phyloP scores from a whole-genome alignment of 108 stramenopile species.

The Fragilaria radians region DNA sequence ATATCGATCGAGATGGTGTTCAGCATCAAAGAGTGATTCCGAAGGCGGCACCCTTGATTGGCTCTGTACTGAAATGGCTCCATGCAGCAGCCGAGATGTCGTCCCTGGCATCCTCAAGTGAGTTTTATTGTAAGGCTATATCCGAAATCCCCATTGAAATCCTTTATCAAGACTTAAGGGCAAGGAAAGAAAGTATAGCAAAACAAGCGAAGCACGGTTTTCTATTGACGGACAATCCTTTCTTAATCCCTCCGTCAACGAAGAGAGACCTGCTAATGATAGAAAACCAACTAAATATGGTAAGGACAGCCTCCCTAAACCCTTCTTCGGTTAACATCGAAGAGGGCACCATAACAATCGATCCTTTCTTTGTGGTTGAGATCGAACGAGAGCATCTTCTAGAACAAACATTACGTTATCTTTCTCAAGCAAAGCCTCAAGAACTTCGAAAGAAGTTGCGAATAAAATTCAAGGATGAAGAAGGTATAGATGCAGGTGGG shows the following conservation, averaged over 20 bases:
- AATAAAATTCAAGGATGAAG: constrained; percentile 87
- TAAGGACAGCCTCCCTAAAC: constrained; percentile 35
- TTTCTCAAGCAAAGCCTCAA: constrained; percentile 42
- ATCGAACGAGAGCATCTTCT: constrained; percentile 65
- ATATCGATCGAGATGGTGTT: constrained; percentile 33
- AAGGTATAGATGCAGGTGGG: constrained; percentile 93
- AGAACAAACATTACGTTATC: constrained; percentile 53
- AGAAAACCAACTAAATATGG: constrained; percentile 59
- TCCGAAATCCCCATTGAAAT: constrained; percentile 41
- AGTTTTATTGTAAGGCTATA: constrained; percentile 58
- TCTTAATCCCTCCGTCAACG: constrained; percentile 47
- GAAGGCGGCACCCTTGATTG: constrained; percentile 48
- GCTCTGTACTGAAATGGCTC: constrained; percentile 59
- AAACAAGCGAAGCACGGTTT: constrained; percentile 44
- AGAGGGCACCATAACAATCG: constrained; percentile 30
- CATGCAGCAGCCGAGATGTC: constrained; percentile 40
- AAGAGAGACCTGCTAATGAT: constrained; percentile 65
- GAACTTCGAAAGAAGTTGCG: constrained; percentile 67
- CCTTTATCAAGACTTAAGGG: constrained; percentile 48
- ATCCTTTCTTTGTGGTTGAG: constrained; percentile 57
- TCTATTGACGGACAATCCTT: constrained; percentile 43
- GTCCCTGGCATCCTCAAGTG: constrained; percentile 34
- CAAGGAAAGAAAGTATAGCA: constrained; percentile 33
- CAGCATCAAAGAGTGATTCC: constrained; percentile 25
- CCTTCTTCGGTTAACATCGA: constrained; percentile 19